Evolutionary conservation across 108 stramenopile genomes (phyloP), one percentile per base, ranked within the genome.

Genomic region (Nitzschia sp.): DNA sequence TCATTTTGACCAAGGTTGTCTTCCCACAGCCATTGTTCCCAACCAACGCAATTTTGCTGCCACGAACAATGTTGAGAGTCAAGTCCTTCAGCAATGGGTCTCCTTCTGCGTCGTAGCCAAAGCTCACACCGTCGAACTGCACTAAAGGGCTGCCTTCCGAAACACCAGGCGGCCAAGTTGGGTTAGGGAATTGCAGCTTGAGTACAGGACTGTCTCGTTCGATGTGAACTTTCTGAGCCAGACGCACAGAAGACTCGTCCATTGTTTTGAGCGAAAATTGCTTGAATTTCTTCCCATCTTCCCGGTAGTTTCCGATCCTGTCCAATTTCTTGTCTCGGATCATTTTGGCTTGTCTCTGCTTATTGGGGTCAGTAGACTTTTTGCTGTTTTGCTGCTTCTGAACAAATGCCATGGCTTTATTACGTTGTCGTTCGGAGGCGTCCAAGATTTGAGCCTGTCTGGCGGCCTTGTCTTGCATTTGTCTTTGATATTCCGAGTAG

Each of bases 1-100:
- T 80, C 44, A 94, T 77, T 57, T 94, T 94, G 45, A 96, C 62
- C 32, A 97, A 76, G 0, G 97, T 96, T 9, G 85, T 32, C 38
- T 96, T 96, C 1, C 94, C 97, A 31, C 68, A 57, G 19, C 96
- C 96, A 84, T 97, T 97, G 31, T 68, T 90, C 2, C 94, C 96
- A 0, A 96, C 91, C 8, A 97, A 26, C 2, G 93, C 94, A 57
- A 90, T 86, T 75, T 87, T 82, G 25, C 88, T 85, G 1, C 85
- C 85, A 45, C 84, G 82, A 8, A 65, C 72, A 25, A 96, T 44
- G 61, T 76, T 79, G 8, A 88, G 59, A 21, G 83, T 80, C 13
- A 84, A 25, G 56, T 74, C 33, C 19, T 68, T 48, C 26, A 86
- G 63, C 8, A 85, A 32, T 22, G 45, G 35, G 9, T 45, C 21